Evolutionary conservation across 2,329 filamentous ascomycete genomes (phyloP), one percentile per base, ranked within the genome.

Genomic region (Monilinia aucupariae): DNA sequence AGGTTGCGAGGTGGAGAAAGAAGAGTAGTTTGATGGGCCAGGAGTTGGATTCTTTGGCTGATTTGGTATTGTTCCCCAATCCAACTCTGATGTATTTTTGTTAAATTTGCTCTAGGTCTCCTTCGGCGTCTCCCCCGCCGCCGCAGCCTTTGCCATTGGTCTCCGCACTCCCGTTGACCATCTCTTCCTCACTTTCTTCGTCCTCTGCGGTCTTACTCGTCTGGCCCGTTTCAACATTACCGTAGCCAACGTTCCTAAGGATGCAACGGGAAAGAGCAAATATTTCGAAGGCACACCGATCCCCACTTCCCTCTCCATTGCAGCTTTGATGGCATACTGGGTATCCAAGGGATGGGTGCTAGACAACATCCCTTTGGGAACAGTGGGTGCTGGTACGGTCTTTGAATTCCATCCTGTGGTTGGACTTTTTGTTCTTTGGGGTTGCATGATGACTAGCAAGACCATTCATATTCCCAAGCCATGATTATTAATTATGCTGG

Each of bases 271-370:
- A 70, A 99, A 99, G 79, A 91, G 90, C 64, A 85, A 89, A 73
- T 99, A 96, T 78, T 99, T 99, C 71, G 94, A 99, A 78, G 94
- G 94, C 70, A 96, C 93, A 0, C 94, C 94, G 0, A 97, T 97
- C 71, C 94, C 94, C 1, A 97, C 92, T 3, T 92, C 90, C 30
- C 80, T 97, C 30, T 87, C 82, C 2, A 86, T 96, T 69, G 91
- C 91, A 66, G 85, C 82, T 17, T 71, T 96, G 64, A 96, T 97
- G 90, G 90, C 88, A 37, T 96, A 88, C 78, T 97, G 92, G 89
- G 84, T 96, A 37, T 86, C 82, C 63, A 82, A 91, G 69, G 88
- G 89, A 66, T 93, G 90, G 90, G 82, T 93, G 52, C 81, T 91
- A 65, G 86, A 90, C 30, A 79, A 86, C 64, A 76, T 99, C n/a